A percentile compares a stretch with the other conserved stretches of the same genome.
These are phyloP conservation scores for Xylaria acuta DNA, from an alignment of 495 filamentous ascomycete species.

Conservation along the genomic window DNA sequence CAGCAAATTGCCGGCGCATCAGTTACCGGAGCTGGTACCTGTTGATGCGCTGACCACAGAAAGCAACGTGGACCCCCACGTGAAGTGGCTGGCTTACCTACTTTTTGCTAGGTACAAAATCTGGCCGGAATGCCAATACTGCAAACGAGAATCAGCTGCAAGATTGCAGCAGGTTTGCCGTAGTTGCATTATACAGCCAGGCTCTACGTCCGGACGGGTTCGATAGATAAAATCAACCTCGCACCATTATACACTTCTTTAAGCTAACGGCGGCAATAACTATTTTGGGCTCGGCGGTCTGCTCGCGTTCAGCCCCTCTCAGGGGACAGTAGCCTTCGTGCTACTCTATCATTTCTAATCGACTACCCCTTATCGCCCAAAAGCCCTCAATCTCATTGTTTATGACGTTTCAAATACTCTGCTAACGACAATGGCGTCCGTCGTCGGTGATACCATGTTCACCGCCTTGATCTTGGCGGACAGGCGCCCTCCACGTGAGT, in stretches of 20 bases:
- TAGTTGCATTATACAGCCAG: not conserved
- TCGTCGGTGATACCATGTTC: not conserved
- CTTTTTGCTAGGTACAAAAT: not conserved
- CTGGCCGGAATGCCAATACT: not conserved
- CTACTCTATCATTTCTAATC: not conserved
- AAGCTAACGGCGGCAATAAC: conserved; percentile 16
- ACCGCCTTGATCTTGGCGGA: conserved; percentile 3
- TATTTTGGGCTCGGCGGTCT: conserved; percentile 4
- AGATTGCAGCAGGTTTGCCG: not conserved
- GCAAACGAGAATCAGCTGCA: not conserved
- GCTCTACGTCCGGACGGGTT: not conserved
- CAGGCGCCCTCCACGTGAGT: not conserved
- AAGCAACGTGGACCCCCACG: conserved; percentile 5
- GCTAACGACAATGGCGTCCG: not conserved
- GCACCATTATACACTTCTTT: not conserved
- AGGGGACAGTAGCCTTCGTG: not conserved
- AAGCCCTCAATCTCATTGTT: not conserved
- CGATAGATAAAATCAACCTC: not conserved
- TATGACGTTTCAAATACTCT: not conserved
- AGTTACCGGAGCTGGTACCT: not conserved
- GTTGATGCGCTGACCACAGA: not conserved
- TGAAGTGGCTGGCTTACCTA: not conserved
- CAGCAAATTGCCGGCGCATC: not conserved
- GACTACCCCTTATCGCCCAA: not conserved
- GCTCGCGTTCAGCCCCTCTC: not conserved